A percentile compares a stretch with the other conserved stretches of the same genome.
Evolutionary conservation across 768 basidiomycete species (phyloP).

Genomic region (Melanogaster broomeanus): DNA sequence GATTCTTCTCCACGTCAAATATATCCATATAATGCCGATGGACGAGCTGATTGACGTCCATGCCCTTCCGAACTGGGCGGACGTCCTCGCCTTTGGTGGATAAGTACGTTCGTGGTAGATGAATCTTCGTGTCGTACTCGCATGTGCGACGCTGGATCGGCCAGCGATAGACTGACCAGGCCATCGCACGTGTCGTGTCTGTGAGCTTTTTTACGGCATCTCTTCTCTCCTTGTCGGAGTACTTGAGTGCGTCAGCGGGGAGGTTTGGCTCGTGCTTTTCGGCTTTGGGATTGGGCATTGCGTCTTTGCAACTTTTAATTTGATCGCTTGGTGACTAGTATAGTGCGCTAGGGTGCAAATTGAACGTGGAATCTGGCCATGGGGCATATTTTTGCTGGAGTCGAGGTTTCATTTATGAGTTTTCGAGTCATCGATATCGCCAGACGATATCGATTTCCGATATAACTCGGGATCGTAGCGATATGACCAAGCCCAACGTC

Average conservation of each 20-base stretch:
- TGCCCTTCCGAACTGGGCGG: slow-evolving; percentile 29
- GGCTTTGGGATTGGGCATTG: background rate
- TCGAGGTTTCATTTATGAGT: too few species aligned
- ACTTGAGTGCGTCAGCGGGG: background rate
- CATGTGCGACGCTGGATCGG: slow-evolving; percentile 38
- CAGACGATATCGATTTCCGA: slow-evolving; percentile 6
- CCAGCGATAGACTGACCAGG: slow-evolving; percentile 43
- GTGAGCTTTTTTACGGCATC: slow-evolving; percentile 31
- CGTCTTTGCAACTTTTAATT: background rate
- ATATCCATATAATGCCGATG: slow-evolving; percentile 27
- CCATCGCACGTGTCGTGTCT: slow-evolving; percentile 34
- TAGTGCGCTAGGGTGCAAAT: background rate
- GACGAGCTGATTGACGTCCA: slow-evolving; percentile 42
- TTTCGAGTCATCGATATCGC: background rate
- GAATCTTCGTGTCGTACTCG: slow-evolving; percentile 32
- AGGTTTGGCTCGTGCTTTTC: slow-evolving; percentile 4
- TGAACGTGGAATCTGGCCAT: background rate
- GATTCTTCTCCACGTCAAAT: slow-evolving; percentile 20
- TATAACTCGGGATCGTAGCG: background rate
- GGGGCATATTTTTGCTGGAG: background rate
- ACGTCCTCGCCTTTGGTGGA: slow-evolving; percentile 38
- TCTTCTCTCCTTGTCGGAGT: slow-evolving; percentile 7
- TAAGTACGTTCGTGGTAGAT: slow-evolving; percentile 43
- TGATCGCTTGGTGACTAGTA: background rate
- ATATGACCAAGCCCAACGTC: too few species aligned